Base-by-base conservation (phyloP, 2,329 filamentous ascomycete species). In the Colletotrichum gigasporum region DNA sequence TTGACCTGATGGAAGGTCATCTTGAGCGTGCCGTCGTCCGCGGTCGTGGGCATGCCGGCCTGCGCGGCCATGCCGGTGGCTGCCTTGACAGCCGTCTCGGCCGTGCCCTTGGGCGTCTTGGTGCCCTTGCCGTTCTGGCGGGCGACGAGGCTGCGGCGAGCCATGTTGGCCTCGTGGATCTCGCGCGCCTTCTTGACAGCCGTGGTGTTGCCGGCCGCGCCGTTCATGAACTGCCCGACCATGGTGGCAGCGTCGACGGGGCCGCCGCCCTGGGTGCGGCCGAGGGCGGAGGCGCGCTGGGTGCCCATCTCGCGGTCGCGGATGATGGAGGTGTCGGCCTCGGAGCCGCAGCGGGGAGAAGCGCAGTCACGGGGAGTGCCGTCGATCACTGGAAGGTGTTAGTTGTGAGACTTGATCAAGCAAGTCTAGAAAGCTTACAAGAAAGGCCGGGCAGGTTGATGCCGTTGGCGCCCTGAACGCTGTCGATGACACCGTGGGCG, bases 1-100 rank as follows among this genome's bases (percentile, higher is more conserved):
- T 91, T 91, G 79, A 91, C 85, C 79, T 91, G 86, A 75, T 89
- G 87, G 79, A 86, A 90, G 65, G 84, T 87, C 83, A 91, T 84
- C 60, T 80, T 83, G 73, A 91, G 79, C 22, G 82, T 82, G 71
- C 87, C 87, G 55, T 97, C 93, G 56, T 87, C 85, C 14, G 91
- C 90, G 63, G 86, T 77, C 39, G 90, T 83, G 11, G 90, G 82
- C 1, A 97, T 86, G 37, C 88, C 88, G 0, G 97, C 86, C 67
- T 90, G 85, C 48, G 87, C 79, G 50, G 88, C 89, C 16, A 76
- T 69, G 62, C 89, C 89, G 8, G 84, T 81, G 9, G 83, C 80
- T 3, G 81, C 78, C 22, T 83, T 80, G 45, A 91, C 85, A 57
- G 78, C 82, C 3, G 78, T 78, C 78, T 90, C 87, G 2, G 69